phyloP scores from a whole-genome alignment of 2,329 filamentous ascomycete species.

The Aspergillus hortae region DNA sequence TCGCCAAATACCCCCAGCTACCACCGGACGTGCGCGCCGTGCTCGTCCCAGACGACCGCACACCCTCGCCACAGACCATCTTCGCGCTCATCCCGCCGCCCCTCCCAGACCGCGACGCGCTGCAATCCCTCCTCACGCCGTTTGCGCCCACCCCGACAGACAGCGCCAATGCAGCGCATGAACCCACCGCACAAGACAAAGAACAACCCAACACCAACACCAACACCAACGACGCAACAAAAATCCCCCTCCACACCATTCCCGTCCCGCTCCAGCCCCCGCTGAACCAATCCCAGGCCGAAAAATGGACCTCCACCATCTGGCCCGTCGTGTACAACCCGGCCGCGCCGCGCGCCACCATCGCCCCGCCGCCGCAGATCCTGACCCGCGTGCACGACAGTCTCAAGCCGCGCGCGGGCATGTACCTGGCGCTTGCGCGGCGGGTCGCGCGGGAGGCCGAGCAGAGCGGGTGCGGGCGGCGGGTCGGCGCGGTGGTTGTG shows the following conservation, averaged over 20 bases:
- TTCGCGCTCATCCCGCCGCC: slow-evolving; percentile 42
- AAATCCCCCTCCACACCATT: slow-evolving; percentile 27
- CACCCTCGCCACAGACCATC: slow-evolving; percentile 28
- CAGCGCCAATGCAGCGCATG: background rate
- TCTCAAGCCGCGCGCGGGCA: slow-evolving; percentile 35
- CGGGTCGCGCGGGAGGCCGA: slow-evolving; percentile 38
- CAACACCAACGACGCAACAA: background rate
- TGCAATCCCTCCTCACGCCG: slow-evolving; percentile 35
- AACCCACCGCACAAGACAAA: background rate
- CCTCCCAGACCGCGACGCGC: slow-evolving; percentile 30
- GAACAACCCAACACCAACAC: background rate
- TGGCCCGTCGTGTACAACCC: slow-evolving; percentile 47
- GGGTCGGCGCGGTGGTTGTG: slow-evolving; percentile 44
- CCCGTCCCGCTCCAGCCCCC: slow-evolving; percentile 42
- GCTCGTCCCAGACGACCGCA: slow-evolving; percentile 15
- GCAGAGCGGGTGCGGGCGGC: slow-evolving; percentile 34
- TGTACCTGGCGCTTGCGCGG: slow-evolving; percentile 39
- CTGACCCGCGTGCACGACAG: slow-evolving; percentile 31
- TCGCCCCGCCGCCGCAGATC: slow-evolving; percentile 40
- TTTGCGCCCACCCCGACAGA: slow-evolving; percentile 25
- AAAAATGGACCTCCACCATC: slow-evolving; percentile 37
- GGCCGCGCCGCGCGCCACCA: slow-evolving; percentile 39
- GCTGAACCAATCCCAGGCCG: slow-evolving; percentile 37
- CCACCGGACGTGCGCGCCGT: slow-evolving; percentile 26
- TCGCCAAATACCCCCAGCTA: slow-evolving; percentile 34